Percentiles rank a stretch among this genome's conserved stretches.
These are phyloP conservation scores for Boletus patriciae DNA, from an alignment of 768 basidiomycete species.

Conservation along the genomic window DNA sequence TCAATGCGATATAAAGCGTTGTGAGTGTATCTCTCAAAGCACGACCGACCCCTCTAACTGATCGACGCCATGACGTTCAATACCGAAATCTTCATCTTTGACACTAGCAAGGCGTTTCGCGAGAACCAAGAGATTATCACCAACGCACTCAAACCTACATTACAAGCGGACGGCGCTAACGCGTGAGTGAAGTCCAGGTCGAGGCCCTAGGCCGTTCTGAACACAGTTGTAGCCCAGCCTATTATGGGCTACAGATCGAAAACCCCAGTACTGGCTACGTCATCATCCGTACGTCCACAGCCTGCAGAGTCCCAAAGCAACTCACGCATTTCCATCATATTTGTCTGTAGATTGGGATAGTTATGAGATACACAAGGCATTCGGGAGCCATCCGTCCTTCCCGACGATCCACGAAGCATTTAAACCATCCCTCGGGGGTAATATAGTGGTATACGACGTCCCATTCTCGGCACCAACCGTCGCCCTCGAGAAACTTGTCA, in stretches of 20 bases:
- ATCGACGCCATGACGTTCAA: too few species aligned
- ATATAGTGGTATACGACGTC: not conserved
- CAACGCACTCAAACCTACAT: too few species aligned
- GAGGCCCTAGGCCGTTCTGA: too few species aligned
- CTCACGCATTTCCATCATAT: not conserved
- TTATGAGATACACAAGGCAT: not conserved
- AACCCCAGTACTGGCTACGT: not conserved
- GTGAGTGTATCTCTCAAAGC: too few species aligned
- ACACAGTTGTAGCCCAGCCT: not conserved
- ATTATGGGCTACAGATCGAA: not conserved
- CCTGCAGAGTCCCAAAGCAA: not conserved
- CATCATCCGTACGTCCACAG: not conserved
- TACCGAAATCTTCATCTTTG: too few species aligned
- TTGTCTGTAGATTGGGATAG: not conserved
- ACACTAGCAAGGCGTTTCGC: too few species aligned
- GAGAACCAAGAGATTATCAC: too few species aligned
- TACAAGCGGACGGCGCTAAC: too few species aligned
- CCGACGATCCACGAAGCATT: not conserved
- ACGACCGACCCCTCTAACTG: too few species aligned
- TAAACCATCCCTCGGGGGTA: not conserved
- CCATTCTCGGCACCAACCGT: not conserved
- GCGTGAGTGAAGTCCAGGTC: too few species aligned
- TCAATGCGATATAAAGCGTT: too few species aligned
- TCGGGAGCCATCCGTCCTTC: not conserved
- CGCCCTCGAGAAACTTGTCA: not conserved